A percentile compares a stretch with the other conserved stretches of the same genome.
These are phyloP conservation scores for Heterotrichella gracilis DNA, from an alignment of 352 stramenopile genomes.

Conservation along the genomic window DNA sequence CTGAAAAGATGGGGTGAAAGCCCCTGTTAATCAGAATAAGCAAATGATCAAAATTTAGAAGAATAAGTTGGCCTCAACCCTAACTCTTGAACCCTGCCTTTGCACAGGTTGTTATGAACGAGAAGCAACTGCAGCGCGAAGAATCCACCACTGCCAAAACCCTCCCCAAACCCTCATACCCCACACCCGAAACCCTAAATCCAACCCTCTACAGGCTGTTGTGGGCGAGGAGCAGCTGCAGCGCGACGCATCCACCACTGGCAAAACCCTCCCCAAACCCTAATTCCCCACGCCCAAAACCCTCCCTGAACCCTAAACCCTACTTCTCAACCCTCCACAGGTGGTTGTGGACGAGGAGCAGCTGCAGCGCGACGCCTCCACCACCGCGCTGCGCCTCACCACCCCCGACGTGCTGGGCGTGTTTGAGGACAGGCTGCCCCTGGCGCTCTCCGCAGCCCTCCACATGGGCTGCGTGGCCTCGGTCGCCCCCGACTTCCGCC, in stretches of 20 bases:
- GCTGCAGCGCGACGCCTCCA: too few relatives aligned
- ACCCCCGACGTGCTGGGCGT: constrained; percentile 41
- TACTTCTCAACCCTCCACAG: constrained; percentile 10
- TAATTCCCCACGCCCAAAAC: constrained; percentile 21
- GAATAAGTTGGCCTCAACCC: too few relatives aligned
- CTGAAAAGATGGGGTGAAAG: too few relatives aligned
- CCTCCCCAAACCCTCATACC: not conserved
- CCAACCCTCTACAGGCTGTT: too few relatives aligned
- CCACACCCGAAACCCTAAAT: too few relatives aligned
- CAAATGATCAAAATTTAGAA: too few relatives aligned
- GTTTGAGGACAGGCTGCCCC: constrained; percentile 61
- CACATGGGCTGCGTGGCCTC: constrained; percentile 45
- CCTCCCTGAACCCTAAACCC: constrained; percentile 26
- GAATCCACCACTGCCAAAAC: not conserved
- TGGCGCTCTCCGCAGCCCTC: constrained; percentile 45
- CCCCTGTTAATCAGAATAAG: too few relatives aligned
- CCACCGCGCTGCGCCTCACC: too few relatives aligned
- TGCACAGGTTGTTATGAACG: too few relatives aligned
- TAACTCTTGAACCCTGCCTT: too few relatives aligned
- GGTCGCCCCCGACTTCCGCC: constrained; percentile 17
- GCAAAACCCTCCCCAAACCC: not conserved
- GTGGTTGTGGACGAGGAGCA: constrained; percentile 24
- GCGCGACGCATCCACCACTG: not conserved
- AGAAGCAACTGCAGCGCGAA: too few relatives aligned
- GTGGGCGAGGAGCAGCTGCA: too few relatives aligned